Percentiles rank a stretch among this genome's conserved stretches.
Conservation (phyloP, 345 rosid species). For the Psidium friedrichsthalianum region DNA sequence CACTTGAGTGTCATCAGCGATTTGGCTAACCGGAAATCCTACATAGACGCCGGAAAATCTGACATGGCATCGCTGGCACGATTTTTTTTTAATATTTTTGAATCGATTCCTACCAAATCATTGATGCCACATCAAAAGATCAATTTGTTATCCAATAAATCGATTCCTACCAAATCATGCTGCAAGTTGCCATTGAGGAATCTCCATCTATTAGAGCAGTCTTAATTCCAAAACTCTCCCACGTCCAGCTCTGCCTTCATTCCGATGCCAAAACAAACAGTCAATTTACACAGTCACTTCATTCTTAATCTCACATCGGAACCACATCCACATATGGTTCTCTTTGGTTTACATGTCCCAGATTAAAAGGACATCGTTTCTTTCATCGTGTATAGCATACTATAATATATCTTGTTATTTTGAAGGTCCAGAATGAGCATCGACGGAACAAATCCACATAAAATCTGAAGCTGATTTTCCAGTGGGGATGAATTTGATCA, state of each 20-base stretch:
- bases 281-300: not conserved
- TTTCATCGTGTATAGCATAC: accelerated
- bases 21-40: too few species aligned
- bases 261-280: not conserved
- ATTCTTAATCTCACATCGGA: not conserved
- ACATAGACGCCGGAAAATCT: too few species aligned
- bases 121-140: not conserved
- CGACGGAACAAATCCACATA: not conserved
- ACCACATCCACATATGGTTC: not conserved
- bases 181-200: not conserved
- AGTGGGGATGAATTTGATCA: not conserved
- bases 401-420: accelerated
- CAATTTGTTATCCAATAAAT: not conserved
- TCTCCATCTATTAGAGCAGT: not conserved
- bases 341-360: not conserved
- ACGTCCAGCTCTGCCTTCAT: not conserved
- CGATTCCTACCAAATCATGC: not conserved
- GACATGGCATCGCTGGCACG: too few species aligned
- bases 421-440: not conserved
- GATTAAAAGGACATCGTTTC: accelerated
- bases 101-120: not conserved
- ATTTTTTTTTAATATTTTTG: too few species aligned
- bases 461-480: not conserved
- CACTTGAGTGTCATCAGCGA: too few species aligned
- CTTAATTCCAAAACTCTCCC: not conserved